Base-by-base conservation (phyloP, 805 yeast species). In the Metschnikowia borealis region DNA sequence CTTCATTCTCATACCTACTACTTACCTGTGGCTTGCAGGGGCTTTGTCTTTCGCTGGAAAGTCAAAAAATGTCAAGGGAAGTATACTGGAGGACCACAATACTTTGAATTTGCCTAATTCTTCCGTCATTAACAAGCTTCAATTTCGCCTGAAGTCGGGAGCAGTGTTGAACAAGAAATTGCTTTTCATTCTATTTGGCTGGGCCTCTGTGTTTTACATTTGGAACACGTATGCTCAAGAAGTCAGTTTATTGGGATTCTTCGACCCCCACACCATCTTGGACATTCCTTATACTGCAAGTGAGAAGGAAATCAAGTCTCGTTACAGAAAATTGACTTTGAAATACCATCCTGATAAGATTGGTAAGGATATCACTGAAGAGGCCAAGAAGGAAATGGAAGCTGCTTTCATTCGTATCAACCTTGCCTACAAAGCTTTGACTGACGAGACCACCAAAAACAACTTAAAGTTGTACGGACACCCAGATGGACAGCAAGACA, bases 401-500 rank as follows among this genome's bases (percentile, higher is more conserved):
- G 82, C 84, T 49, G 79, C 79, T 38, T 94, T 81, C 67, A 92
- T 91, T 36, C 77, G 81, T 58, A 87, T 94, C 60, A 85, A 88
- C 52, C 87, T 88, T 68, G 99, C 99, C 23, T 90, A 95, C 71
- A 87, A 90, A 68, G 89, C 99, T 0, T 79, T 94, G 56, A 95
- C 99, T 13, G 98, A 94, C 68, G 97, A 89, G 58, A 78, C 75
- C 10, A 83, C 88, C 3, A 86, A 82, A 60, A 88, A 87, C 59
- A 94, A 94, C 65, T 90, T 80, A 66, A 73, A 85, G 60, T 84
- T 81, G 59, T 94, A 85, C 62, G 99, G 99, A 45, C 96, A 95
- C 65, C 99, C 99, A 4, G 99, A 94, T 71, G 99, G 99, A 39
- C 96, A 96, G 38, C 96, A 89, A 68, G 88, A 88, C 26, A 78